Conservation (phyloP, 331 rosid species). For the Quercus tomentella region DNA sequence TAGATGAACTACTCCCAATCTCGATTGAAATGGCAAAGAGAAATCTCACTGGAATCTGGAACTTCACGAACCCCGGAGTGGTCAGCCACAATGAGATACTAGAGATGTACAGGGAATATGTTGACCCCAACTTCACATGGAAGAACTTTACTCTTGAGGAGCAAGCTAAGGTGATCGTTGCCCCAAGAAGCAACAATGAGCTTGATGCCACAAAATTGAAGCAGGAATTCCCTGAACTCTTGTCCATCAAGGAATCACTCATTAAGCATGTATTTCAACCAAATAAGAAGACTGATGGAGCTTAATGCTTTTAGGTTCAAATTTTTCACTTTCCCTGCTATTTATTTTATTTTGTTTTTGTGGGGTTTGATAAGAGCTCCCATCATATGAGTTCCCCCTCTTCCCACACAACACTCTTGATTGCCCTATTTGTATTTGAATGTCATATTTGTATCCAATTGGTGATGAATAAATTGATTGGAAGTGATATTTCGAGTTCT, state of each 20-base stretch:
- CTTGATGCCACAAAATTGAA: slow-evolving; percentile 65
- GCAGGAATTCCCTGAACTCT: slow-evolving; percentile 67
- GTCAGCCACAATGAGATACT: slow-evolving; percentile 91
- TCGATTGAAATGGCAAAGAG: slow-evolving; percentile 89
- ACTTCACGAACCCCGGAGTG: slow-evolving; percentile 90
- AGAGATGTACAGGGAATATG: slow-evolving; percentile 63
- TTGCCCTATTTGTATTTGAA: slow-evolving; percentile 32
- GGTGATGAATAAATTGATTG: slow-evolving; percentile 34
- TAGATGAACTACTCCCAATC: slow-evolving; percentile 84
- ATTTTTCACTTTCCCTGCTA: slow-evolving; percentile 1
- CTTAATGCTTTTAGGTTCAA: slow-evolving; percentile 29
- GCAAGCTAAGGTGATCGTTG: slow-evolving; percentile 88
- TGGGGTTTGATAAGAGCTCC: slow-evolving; percentile 15
- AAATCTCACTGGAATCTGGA: slow-evolving; percentile 85
- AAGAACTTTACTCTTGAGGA: slow-evolving; percentile 81
- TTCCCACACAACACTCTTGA: slow-evolving; percentile 3
- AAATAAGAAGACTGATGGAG: slow-evolving; percentile 46
- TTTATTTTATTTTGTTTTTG: slow-evolving; percentile 30
- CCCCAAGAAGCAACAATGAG: slow-evolving; percentile 84
- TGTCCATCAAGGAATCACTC: slow-evolving; percentile 82
- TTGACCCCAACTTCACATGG: slow-evolving; percentile 68
- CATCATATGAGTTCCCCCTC: slow-evolving; percentile 10
- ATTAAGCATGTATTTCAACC: slow-evolving; percentile 72
- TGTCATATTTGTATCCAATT: slow-evolving; percentile 24
- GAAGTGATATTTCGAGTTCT: slow-evolving; percentile 12